A percentile compares a stretch with the other conserved stretches of the same genome.
Conservation (phyloP, 306 rosid species). For the Vachellia pachyceras region DNA sequence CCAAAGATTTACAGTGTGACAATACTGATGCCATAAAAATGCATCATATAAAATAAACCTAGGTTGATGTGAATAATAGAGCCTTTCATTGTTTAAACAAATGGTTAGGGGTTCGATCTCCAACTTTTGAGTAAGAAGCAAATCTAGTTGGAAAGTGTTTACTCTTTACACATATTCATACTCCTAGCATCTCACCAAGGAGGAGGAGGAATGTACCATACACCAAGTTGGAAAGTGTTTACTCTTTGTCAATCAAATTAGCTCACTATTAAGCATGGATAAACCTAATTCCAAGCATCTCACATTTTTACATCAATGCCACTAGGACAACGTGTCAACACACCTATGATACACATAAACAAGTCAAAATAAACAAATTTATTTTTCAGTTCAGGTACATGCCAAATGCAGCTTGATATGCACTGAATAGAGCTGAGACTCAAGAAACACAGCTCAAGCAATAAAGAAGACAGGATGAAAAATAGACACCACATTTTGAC, state of each 20-base stretch:
- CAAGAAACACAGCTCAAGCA: not conserved
- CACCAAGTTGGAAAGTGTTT: no score
- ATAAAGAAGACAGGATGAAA: not conserved
- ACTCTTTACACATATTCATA: not conserved
- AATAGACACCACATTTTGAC: not conserved
- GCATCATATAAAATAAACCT: not conserved
- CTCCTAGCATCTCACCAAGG: not conserved
- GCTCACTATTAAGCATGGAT: not conserved
- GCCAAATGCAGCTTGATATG: not conserved
- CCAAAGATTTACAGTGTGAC: not conserved
- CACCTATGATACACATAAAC: not conserved
- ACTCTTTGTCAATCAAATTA: no score
- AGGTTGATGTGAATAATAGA: not conserved
- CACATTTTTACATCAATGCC: not conserved
- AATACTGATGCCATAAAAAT: not conserved
- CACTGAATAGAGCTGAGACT: not conserved
- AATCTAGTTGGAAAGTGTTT: no score
- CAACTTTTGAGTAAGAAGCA: not conserved
- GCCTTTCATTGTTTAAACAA: not conserved
- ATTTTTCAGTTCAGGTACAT: not conserved
- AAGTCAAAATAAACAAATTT: not conserved
- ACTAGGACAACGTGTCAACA: not conserved
- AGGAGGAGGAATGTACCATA: no score
- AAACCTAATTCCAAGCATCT: not conserved
- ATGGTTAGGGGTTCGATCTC: not conserved